phyloP scores from a whole-genome alignment of 805 yeast genomes.

The Wickerhamiella musiphila region DNA sequence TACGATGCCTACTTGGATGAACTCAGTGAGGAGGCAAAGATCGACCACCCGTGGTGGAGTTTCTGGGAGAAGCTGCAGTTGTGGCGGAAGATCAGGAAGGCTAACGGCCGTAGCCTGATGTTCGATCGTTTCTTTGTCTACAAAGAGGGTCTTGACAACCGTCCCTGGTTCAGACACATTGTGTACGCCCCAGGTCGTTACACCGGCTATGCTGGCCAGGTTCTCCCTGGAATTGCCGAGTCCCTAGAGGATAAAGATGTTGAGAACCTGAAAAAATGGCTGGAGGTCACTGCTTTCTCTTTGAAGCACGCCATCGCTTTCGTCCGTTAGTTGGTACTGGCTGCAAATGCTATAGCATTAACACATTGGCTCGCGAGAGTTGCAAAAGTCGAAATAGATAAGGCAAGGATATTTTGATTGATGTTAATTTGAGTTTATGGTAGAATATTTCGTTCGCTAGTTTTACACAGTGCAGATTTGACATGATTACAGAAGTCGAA shows the following conservation, averaged over 20 bases:
- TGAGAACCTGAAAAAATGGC: constrained; percentile 25
- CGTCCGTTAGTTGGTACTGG: no score
- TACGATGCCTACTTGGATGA: constrained; percentile 35
- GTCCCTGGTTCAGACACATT: constrained; percentile 43
- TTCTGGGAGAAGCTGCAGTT: constrained; percentile 13
- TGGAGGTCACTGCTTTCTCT: constrained; percentile 23
- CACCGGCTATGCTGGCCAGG: constrained; percentile 45
- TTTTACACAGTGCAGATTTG: no score
- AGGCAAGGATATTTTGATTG: no score
- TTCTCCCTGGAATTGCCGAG: constrained; percentile 38
- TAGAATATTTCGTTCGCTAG: no score
- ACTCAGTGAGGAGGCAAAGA: constrained; percentile 33
- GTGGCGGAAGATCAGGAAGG: constrained; percentile 13
- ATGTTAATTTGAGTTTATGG: no score
- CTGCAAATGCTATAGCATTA: no score
- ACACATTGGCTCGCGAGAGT: no score
- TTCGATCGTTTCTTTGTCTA: constrained; percentile 32
- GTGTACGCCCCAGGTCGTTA: constrained; percentile 43
- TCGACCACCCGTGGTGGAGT: constrained; percentile 70
- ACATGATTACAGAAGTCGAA: no score
- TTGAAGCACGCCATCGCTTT: no score
- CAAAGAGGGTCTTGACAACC: constrained; percentile 30
- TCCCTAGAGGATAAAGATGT: constrained; percentile 32
- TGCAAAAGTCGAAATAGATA: no score
- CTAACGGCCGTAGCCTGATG: constrained; percentile 26